Evolutionary conservation across 352 stramenopile species (phyloP).

Genomic region (Hyaloperonospora arabidopsidis): DNA sequence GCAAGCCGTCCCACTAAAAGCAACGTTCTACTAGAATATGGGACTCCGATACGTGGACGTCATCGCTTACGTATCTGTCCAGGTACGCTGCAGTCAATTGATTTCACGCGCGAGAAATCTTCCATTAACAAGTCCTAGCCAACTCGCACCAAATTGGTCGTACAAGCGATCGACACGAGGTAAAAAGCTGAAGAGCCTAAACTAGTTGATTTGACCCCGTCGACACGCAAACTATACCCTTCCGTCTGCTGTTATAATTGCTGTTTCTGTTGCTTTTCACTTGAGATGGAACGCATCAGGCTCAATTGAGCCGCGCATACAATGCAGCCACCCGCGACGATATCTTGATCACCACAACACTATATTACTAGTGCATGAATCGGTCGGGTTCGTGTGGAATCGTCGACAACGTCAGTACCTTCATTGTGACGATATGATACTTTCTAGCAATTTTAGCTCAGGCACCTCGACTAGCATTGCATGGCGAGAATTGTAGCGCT

Average conservation of each 20-base stretch:
- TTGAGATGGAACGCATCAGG: conserved; percentile 33
- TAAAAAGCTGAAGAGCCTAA: conserved; percentile 3
- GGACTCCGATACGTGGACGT: too few relatives aligned
- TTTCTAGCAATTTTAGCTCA: too few relatives aligned
- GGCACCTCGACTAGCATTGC: too few relatives aligned
- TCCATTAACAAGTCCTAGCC: too few relatives aligned
- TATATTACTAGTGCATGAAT: conserved; percentile 31
- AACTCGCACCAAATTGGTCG: conserved; percentile 14
- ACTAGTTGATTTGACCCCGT: neutral
- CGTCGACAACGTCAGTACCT: conserved; percentile 26
- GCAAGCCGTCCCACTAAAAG: conserved; percentile 22
- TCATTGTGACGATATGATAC: neutral
- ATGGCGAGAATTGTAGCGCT: too few relatives aligned
- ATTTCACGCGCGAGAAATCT: too few relatives aligned
- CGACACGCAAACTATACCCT: conserved; percentile 27
- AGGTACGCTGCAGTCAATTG: too few relatives aligned
- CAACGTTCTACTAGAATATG: conserved; percentile 25
- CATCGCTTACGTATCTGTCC: too few relatives aligned
- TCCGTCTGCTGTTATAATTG: conserved; percentile 23
- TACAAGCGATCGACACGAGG: conserved; percentile 14
- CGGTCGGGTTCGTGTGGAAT: conserved; percentile 31
- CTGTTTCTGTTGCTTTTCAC: conserved; percentile 19
- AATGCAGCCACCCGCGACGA: conserved; percentile 11
- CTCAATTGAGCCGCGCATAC: conserved; percentile 27
- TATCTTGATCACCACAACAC: conserved; percentile 17